Base-by-base conservation (phyloP, 2,329 filamentous ascomycete species). In the Penicillium sclerotigenum region DNA sequence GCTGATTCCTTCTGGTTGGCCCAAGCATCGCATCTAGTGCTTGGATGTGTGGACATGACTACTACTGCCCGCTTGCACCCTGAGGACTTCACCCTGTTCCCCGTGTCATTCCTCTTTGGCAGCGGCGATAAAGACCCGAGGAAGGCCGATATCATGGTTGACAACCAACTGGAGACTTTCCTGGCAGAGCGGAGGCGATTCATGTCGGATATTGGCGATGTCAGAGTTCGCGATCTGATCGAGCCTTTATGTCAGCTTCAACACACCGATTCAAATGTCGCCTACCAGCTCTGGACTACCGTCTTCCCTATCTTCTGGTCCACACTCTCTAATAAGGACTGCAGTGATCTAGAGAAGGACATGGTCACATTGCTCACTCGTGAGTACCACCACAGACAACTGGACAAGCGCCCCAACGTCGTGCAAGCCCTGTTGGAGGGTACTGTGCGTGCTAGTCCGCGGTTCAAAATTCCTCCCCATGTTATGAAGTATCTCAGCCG, bases 281-380 rank as follows among this genome's bases (percentile, higher is more conserved):
- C 92, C 1, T 89, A 96, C 69, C 86, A 93, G 63, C 84, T 99
- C 8, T 99, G 95, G 95, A 85, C 93, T 42, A 83, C 88, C 0
- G 79, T 97, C 47, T 99, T 97, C 78, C 91, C 92, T 0, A 85
- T 97, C 64, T 96, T 88, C 72, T 99, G 94, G 95, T 90, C 92
- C 14, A 88, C 90, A 0, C 84, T 94, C 5, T 84, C 87, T 6
- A 89, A 87, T 65, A 95, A 99, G 63, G 94, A 99, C 67, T 88
- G 93, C 54, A 83, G 85, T 29, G 94, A 99, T 60, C 81, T 99
- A 33, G 90, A 97, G 73, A 90, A 92, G 65, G 92, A 91, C 14
- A 85, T 99, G 74, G 90, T 97, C n/a, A 83, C 86, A 3, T 80
- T 99, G 11, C 80, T 99, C 10, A 96, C 93, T 2, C 96, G 96